phyloP scores from a whole-genome alignment of 352 stramenopile species.

The Peronospora farinosa region DNA sequence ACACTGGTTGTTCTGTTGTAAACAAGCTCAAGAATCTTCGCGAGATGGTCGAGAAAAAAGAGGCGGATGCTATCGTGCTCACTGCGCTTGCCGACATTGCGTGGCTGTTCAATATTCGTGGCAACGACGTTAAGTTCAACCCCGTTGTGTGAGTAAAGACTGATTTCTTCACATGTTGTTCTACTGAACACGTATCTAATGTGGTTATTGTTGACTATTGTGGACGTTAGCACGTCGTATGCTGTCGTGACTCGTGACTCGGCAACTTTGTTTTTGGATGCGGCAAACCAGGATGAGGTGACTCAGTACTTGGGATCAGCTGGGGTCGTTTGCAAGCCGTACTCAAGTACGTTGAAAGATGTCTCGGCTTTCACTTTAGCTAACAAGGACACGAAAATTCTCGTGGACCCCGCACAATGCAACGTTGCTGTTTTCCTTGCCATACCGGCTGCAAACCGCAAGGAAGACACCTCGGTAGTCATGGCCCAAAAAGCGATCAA shows the following conservation, averaged over 20 bases:
- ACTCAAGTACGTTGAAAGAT: conserved; percentile 42
- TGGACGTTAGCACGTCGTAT: conserved; percentile 79
- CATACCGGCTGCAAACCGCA: conserved; percentile 62
- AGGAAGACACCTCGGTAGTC: conserved; percentile 70
- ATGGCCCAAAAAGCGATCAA: conserved; percentile 90
- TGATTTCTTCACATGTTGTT: background rate
- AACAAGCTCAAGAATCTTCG: conserved; percentile 88
- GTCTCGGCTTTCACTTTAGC: conserved; percentile 42
- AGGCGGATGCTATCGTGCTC: conserved; percentile 90
- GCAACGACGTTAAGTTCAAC: conserved; percentile 95
- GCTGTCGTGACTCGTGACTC: conserved; percentile 87
- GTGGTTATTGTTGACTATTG: conserved; percentile 1
- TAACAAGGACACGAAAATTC: conserved; percentile 52
- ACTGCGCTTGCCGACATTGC: conserved; percentile 95
- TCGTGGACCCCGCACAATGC: conserved; percentile 77
- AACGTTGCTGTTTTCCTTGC: conserved; percentile 81
- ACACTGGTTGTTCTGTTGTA: conserved; percentile 86
- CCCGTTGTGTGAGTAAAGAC: conserved; percentile 90
- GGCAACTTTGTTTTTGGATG: conserved; percentile 90
- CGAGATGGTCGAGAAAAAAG: conserved; percentile 81
- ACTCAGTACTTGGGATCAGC: conserved; percentile 39
- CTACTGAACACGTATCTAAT: conserved; percentile 4
- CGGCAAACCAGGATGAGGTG: conserved; percentile 59
- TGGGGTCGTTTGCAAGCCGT: conserved; percentile 59
- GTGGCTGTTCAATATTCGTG: conserved; percentile 98